Conservation (phyloP, 495 filamentous ascomycete genomes). For the Haplographium delicatum region DNA sequence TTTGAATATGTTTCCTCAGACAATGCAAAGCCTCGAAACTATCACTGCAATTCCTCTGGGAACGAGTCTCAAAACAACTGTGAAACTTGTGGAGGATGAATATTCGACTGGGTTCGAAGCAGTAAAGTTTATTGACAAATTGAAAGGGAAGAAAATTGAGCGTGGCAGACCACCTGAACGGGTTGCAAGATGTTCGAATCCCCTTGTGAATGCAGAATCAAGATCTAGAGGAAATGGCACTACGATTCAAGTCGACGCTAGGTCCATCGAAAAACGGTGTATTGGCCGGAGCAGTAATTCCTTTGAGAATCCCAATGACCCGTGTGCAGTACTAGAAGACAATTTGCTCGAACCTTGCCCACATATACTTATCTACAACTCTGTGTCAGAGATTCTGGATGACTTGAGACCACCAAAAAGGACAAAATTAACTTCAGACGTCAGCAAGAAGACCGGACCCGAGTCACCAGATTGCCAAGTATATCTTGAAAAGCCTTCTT, state of each 20-base stretch:
- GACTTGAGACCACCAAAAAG: not conserved
- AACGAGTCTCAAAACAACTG: no score
- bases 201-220: conserved; percentile 20
- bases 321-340: conserved; percentile 19
- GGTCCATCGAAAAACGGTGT: conserved; percentile 10
- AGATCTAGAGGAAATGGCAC: conserved; percentile 5
- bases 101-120: no score
- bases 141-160: conserved; percentile 6
- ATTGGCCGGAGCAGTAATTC: conserved; percentile 21
- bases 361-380: conserved; percentile 9
- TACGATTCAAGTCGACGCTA: conserved; percentile 19
- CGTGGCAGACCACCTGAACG: conserved; percentile 15
- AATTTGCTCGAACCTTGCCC: conserved; percentile 24
- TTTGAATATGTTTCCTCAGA: no score
- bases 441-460: not conserved
- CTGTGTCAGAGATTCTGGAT: conserved; percentile 18
- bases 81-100: no score
- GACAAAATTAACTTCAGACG: not conserved
- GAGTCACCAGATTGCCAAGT: no score
- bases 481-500: no score
- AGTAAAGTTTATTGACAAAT: conserved; percentile 2
- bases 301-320: conserved; percentile 21
- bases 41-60: no score
- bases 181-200: conserved; percentile 14
- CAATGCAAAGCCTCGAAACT: no score